phyloP scores from a whole-genome alignment of 345 rosid species.

The Aegle marmelos region DNA sequence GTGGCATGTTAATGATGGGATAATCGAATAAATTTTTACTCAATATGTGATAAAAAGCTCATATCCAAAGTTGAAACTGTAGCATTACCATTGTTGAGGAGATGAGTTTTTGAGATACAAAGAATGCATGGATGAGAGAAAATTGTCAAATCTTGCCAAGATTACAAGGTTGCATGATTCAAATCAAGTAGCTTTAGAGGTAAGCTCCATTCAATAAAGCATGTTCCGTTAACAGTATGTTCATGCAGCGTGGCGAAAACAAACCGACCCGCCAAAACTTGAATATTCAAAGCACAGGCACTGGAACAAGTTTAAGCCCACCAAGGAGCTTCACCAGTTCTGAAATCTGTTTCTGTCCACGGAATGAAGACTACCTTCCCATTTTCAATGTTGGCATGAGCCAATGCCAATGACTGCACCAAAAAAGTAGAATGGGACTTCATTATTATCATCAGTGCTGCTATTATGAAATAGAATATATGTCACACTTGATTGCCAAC shows the following conservation, averaged over 20 bases:
- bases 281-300: background rate
- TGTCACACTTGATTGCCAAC: background rate
- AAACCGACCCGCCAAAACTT: background rate
- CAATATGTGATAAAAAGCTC: too few species aligned
- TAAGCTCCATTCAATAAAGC: slow-evolving; percentile 5
- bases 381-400: slow-evolving; percentile 68
- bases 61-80: too few species aligned
- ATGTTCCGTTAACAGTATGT: slow-evolving; percentile 10
- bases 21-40: too few species aligned
- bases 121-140: background rate
- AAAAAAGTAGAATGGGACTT: background rate
- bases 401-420: slow-evolving; percentile 83
- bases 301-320: slow-evolving; percentile 50
- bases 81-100: too few species aligned
- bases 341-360: slow-evolving; percentile 94
- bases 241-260: slow-evolving; percentile 12
- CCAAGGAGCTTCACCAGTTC: slow-evolving; percentile 96
- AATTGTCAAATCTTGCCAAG: background rate
- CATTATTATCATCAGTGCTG: background rate
- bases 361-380: slow-evolving; percentile 91
- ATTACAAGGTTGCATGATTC: slow-evolving; percentile 3
- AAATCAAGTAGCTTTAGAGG: background rate
- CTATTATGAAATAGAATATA: background rate
- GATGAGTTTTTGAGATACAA: background rate
- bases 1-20: too few species aligned